These are phyloP conservation scores for Coffea canephora DNA, from an alignment of 257 asterid genomes.

Conservation along the genomic window DNA sequence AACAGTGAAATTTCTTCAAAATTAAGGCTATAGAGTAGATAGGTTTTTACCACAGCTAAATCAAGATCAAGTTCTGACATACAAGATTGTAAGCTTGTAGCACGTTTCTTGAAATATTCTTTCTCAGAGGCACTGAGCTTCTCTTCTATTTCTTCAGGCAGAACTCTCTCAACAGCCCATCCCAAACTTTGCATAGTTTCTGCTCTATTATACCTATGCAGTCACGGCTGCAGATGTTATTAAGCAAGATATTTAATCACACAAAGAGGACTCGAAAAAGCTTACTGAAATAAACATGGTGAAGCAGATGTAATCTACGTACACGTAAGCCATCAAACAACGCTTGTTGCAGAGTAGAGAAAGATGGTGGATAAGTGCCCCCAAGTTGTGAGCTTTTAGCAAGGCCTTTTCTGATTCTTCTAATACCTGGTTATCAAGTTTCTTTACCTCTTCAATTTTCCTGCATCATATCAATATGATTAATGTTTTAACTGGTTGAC, in stretches of 20 bases:
- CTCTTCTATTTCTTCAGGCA: conserved; percentile 83
- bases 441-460: conserved; percentile 45
- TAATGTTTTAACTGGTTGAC: neutral
- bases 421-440: conserved; percentile 19
- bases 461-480: conserved; percentile 30
- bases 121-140: conserved; percentile 67
- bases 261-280: neutral
- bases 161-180: conserved; percentile 76
- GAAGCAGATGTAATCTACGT: conserved; percentile 25
- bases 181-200: conserved; percentile 67
- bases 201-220: conserved; percentile 72
- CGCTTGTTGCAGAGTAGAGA: conserved; percentile 87
- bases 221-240: neutral
- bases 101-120: conserved; percentile 72
- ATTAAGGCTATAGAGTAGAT: conserved; percentile 9
- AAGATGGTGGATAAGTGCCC: conserved; percentile 86
- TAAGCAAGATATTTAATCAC: neutral
- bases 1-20: neutral
- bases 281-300: neutral
- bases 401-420: conserved; percentile 21
- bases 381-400: conserved; percentile 57
- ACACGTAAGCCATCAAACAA: conserved; percentile 92
- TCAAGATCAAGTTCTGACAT: conserved; percentile 66
- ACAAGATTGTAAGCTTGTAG: conserved; percentile 61
- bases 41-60: conserved; percentile 70